Base-by-base conservation (phyloP, 23 red algal species). In the Gracilaria gracilis region DNA sequence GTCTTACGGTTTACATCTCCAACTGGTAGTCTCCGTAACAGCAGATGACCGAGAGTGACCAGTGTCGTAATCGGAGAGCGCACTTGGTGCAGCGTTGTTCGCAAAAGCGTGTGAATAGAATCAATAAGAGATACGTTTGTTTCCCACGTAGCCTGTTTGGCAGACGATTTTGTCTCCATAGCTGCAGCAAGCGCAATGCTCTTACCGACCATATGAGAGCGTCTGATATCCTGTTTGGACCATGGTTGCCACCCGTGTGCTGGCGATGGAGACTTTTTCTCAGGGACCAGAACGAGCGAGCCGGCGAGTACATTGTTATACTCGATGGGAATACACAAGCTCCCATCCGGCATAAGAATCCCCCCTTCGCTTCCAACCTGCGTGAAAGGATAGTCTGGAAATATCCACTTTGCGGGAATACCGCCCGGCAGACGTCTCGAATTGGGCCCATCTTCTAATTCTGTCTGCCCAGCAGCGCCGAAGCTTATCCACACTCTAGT, bases 361-460 rank as follows among this genome's bases (percentile, higher is more conserved):
- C 46, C 88, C 11, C 64, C 79, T 51, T 70, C 64, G 27, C 70
- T 38, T 8, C 69, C 57, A 35, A 90, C 67, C 39, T 23, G 53
- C 25, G 89, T 79, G 69, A 98, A 95, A 20, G 95, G 95, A 64
- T 94, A 98, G 35, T 94, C 80, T 37, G 95, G 95, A 25, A 98
- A 79, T 28, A 98, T 88, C 77, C 86, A 85, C 28, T 37, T 40
- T 35, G 95, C 92, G 6, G 92, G 83, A 24, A 98, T 61, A 19
- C 95, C 92, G 57, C 95, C 95, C 2, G 95, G 95, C 20, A 98
- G 67, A 0, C 80, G 66, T 23, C 75, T 57, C 9, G 79, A 57
- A 27, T 25, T 65, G 0, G 81, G 27, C 4, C 24, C 58, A 21
- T 73, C 42, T 65, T 82, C 61, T 29, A 79, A 49, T 19, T 53